Conservation (phyloP, 768 basidiomycete genomes). For the Leccinum uliginosum region DNA sequence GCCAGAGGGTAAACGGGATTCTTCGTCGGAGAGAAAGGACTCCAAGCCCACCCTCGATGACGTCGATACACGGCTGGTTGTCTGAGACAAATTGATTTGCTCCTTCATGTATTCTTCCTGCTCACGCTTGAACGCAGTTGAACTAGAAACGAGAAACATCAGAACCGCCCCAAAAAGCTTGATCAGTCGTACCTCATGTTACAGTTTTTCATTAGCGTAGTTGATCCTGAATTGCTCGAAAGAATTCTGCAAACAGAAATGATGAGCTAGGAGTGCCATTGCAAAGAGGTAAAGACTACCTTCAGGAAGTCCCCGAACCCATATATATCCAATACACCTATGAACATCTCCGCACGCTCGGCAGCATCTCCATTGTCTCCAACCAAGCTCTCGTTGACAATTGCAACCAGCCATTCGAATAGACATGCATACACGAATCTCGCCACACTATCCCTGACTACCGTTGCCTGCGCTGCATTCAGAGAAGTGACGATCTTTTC, state of each 20-base stretch:
- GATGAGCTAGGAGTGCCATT: conserved; percentile 3
- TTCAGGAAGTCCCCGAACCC: conserved; percentile 98
- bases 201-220: conserved; percentile 97
- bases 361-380: conserved; percentile 91
- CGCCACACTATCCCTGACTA: conserved; percentile 93
- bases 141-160: conserved; percentile 50
- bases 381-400: conserved; percentile 94
- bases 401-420: conserved; percentile 97
- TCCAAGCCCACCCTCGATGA: conserved; percentile 96
- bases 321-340: conserved; percentile 97
- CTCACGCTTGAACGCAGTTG: conserved; percentile 98
- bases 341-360: conserved; percentile 93
- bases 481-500: conserved; percentile 93
- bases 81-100: conserved; percentile 98
- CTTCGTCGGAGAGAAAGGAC: conserved; percentile 94
- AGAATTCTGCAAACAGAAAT: conserved; percentile 55
- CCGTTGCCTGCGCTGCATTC: conserved; percentile 83
- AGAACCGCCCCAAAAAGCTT: conserved; percentile 5
- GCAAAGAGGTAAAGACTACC: conserved; percentile 35
- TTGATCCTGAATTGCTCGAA: conserved; percentile 99
- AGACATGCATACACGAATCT: conserved; percentile 99
- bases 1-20: conserved; percentile 92
- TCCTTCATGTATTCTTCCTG: conserved; percentile 99
- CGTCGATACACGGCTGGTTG: conserved; percentile 98
- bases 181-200: conserved; percentile 78